Conservation (phyloP, 768 basidiomycete species). For the Lyophyllum decastes region DNA sequence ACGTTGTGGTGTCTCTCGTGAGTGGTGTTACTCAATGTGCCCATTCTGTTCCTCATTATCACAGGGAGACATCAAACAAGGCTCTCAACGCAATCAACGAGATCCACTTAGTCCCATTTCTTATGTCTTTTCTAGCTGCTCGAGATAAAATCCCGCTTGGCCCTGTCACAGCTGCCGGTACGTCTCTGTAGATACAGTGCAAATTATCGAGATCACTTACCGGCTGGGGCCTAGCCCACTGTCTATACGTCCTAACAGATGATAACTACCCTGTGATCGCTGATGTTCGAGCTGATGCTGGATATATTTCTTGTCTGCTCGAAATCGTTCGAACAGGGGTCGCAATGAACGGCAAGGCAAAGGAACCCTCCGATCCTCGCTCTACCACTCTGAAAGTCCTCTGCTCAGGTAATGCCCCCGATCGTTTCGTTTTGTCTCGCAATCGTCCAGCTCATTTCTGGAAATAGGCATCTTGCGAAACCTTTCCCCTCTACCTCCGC, state of each 20-base stretch:
- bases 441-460: neutral
- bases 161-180: slow-evolving; percentile 83
- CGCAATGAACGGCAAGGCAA: slow-evolving; percentile 36
- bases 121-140: slow-evolving; percentile 86
- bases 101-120: slow-evolving; percentile 75
- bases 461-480: slow-evolving; percentile 72
- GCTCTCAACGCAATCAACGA: slow-evolving; percentile 86
- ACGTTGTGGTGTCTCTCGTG: slow-evolving; percentile 94
- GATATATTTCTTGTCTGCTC: slow-evolving; percentile 66
- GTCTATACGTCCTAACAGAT: slow-evolving; percentile 89
- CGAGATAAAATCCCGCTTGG: slow-evolving; percentile 67
- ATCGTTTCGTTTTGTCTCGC: neutral
- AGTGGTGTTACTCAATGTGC: slow-evolving; percentile 33
- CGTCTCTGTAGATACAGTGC: slow-evolving; percentile 12
- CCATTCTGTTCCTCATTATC: slow-evolving; percentile 24
- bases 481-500: slow-evolving; percentile 73
- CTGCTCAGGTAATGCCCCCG: slow-evolving; percentile 55
- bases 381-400: slow-evolving; percentile 61
- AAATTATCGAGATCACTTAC: neutral
- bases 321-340: slow-evolving; percentile 51
- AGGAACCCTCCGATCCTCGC: slow-evolving; percentile 49
- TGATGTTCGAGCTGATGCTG: slow-evolving; percentile 61
- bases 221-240: slow-evolving; percentile 63
- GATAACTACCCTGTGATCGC: slow-evolving; percentile 79
- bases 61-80: slow-evolving; percentile 91